These are phyloP conservation scores for Acacia pycnantha DNA, from an alignment of 331 rosid genomes.

Conservation along the genomic window DNA sequence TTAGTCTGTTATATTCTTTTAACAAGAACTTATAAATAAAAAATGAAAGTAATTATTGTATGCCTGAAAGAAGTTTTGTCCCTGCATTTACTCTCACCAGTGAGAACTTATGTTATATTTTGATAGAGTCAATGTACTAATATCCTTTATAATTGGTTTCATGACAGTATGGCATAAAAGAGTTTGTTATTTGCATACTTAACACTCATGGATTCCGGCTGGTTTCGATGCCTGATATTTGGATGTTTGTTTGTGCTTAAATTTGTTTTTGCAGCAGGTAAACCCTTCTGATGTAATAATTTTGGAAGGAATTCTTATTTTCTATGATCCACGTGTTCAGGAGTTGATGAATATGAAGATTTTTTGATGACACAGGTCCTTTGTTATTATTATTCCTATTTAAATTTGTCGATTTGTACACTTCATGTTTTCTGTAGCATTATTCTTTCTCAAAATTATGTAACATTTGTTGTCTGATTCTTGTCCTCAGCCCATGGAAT, in stretches of 20 bases:
- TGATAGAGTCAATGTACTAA: not conserved
- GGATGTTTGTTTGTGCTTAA: not conserved
- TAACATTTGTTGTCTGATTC: conserved; percentile 20
- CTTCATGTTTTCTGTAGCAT: conserved; percentile 12
- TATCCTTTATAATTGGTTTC: not conserved
- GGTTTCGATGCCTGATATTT: not conserved
- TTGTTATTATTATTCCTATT: conserved; percentile 41
- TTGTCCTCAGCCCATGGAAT: not conserved
- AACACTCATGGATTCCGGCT: not conserved
- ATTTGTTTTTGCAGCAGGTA: conserved; percentile 59
- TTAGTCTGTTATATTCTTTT: too few relatives aligned
- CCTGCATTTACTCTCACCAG: not conserved
- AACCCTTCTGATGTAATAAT: conserved; percentile 97
- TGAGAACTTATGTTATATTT: not conserved
- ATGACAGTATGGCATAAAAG: not conserved
- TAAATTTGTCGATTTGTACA: conserved; percentile 8
- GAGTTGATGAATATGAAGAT: conserved; percentile 98
- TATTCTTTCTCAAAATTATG: not conserved
- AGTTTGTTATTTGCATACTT: not conserved
- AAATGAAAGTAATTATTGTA: not conserved
- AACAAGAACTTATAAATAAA: too few relatives aligned
- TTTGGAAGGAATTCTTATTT: conserved; percentile 96
- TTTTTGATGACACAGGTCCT: conserved; percentile 99
- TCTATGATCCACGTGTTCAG: conserved; percentile 93
- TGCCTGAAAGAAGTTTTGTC: conserved; percentile 1